These are phyloP conservation scores for Suhomyces tanzawaensis DNA, from an alignment of 805 yeast species.

Conservation along the genomic window DNA sequence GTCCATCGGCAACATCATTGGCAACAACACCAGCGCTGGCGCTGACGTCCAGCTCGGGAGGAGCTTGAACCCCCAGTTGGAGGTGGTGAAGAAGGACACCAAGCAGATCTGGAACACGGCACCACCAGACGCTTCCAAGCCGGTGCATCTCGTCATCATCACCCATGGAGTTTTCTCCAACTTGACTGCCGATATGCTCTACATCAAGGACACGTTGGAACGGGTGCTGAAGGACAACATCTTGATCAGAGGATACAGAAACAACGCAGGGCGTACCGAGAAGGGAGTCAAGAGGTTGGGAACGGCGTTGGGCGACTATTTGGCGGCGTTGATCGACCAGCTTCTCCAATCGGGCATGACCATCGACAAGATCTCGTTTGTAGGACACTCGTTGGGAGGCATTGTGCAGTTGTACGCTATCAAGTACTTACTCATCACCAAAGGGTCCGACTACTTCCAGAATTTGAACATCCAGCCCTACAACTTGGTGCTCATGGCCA, in stretches of 20 bases:
- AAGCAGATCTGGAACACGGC: slow-evolving; percentile 34
- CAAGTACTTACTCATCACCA: slow-evolving; percentile 30
- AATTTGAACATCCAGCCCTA: slow-evolving; percentile 25
- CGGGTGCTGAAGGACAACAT: slow-evolving; percentile 28
- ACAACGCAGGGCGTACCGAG: slow-evolving; percentile 44
- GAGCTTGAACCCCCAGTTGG: slow-evolving; percentile 21
- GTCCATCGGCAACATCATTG: background rate
- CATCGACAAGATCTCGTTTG: slow-evolving; percentile 34
- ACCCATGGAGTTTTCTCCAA: slow-evolving; percentile 46
- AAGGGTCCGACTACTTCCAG: slow-evolving; percentile 32
- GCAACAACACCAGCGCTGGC: background rate
- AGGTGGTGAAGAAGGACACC: slow-evolving; percentile 25
- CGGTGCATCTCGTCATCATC: slow-evolving; percentile 40
- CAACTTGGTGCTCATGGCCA: slow-evolving; percentile 40
- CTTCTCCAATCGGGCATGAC: slow-evolving; percentile 11
- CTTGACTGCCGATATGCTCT: slow-evolving; percentile 45
- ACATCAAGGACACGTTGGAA: slow-evolving; percentile 34
- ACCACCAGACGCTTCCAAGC: slow-evolving; percentile 24
- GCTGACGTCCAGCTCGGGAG: background rate
- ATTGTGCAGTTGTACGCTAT: slow-evolving; percentile 41
- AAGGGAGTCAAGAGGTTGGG: slow-evolving; percentile 40
- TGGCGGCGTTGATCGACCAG: slow-evolving; percentile 26
- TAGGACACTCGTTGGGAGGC: slow-evolving; percentile 47
- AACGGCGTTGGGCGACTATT: slow-evolving; percentile 25
- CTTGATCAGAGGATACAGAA: slow-evolving; percentile 36